Conservation (phyloP, 108 stramenopile species). For the Stephanodiscus triporus region DNA sequence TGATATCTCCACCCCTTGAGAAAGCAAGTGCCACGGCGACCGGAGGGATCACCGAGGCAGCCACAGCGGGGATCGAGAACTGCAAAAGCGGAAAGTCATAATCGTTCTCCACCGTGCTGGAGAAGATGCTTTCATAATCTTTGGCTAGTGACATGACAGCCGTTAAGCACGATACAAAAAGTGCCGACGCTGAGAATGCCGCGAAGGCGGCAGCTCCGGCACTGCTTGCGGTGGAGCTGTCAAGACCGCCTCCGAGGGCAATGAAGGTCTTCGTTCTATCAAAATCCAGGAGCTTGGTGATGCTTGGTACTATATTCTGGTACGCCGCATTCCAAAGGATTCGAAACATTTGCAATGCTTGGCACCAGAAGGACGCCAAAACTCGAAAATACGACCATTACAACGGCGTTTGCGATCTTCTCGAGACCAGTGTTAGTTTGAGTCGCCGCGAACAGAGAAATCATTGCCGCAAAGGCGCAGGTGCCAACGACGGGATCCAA, state of each 20-base stretch:
- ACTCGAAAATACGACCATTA: slow-evolving; percentile 60
- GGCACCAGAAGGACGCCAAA: slow-evolving; percentile 64
- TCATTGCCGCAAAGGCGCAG: slow-evolving; percentile 32
- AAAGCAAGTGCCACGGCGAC: slow-evolving; percentile 26
- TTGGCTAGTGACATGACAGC: slow-evolving; percentile 63
- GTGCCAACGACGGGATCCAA: slow-evolving; percentile 23
- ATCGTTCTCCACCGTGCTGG: slow-evolving; percentile 9
- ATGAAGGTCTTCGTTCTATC: slow-evolving; percentile 56
- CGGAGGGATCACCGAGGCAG: slow-evolving; percentile 28
- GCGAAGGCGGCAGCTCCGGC: slow-evolving; percentile 51
- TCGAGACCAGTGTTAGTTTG: slow-evolving; percentile 54
- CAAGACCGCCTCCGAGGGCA: slow-evolving; percentile 68
- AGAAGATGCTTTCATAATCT: slow-evolving; percentile 56
- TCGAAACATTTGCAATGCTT: slow-evolving; percentile 55
- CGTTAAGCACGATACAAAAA: slow-evolving; percentile 65
- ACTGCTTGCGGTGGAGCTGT: slow-evolving; percentile 23
- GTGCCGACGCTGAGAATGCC: slow-evolving; percentile 59
- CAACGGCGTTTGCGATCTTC: slow-evolving; percentile 52
- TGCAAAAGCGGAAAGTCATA: background rate
- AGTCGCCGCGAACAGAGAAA: slow-evolving; percentile 40
- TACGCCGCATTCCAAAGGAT: slow-evolving; percentile 68
- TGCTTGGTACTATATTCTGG: slow-evolving; percentile 82
- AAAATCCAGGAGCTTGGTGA: slow-evolving; percentile 69
- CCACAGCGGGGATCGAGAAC: slow-evolving; percentile 41
- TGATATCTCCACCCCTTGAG: slow-evolving; percentile 27